These are phyloP conservation scores for Candida glaebosa DNA, from an alignment of 805 yeast genomes.

Conservation along the genomic window DNA sequence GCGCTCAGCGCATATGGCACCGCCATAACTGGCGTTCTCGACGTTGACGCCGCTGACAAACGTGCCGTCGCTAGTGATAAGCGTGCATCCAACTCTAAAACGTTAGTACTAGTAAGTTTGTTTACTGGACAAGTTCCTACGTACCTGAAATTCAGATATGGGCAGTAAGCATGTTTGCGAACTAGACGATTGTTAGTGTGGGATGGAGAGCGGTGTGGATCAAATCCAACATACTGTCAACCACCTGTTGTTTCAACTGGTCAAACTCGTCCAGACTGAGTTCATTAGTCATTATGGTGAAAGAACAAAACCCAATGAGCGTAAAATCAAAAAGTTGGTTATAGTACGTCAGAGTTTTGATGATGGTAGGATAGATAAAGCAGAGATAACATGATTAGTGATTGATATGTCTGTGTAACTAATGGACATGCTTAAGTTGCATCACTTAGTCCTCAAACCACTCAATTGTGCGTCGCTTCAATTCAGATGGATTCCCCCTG, in stretches of 20 bases:
- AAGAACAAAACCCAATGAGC: neutral
- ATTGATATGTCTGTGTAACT: too few relatives aligned
- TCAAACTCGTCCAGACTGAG: slow-evolving; percentile 18
- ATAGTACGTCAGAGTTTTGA: too few relatives aligned
- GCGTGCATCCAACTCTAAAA: slow-evolving; percentile 75
- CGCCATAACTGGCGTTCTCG: slow-evolving; percentile 88
- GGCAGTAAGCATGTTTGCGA: slow-evolving; percentile 54
- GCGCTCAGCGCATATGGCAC: slow-evolving; percentile 41
- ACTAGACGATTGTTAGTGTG: slow-evolving; percentile 38
- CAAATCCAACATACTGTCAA: slow-evolving; percentile 10
- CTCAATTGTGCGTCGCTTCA: too few relatives aligned
- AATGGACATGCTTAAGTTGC: too few relatives aligned
- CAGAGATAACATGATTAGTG: too few relatives aligned
- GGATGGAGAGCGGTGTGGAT: neutral
- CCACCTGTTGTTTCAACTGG: slow-evolving; percentile 10
- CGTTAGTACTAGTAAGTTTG: slow-evolving; percentile 18
- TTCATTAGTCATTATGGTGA: slow-evolving; percentile 12
- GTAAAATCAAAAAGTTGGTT: neutral
- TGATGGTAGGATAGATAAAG: too few relatives aligned
- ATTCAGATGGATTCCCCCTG: too few relatives aligned
- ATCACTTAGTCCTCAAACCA: too few relatives aligned
- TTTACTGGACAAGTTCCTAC: slow-evolving; percentile 11
- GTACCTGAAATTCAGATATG: slow-evolving; percentile 65
- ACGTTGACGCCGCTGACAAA: slow-evolving; percentile 76
- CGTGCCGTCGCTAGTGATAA: slow-evolving; percentile 50